Evolutionary conservation across 371 early-diverging fungal genomes (phyloP).

Genomic region (Umbelopsis sp.): DNA sequence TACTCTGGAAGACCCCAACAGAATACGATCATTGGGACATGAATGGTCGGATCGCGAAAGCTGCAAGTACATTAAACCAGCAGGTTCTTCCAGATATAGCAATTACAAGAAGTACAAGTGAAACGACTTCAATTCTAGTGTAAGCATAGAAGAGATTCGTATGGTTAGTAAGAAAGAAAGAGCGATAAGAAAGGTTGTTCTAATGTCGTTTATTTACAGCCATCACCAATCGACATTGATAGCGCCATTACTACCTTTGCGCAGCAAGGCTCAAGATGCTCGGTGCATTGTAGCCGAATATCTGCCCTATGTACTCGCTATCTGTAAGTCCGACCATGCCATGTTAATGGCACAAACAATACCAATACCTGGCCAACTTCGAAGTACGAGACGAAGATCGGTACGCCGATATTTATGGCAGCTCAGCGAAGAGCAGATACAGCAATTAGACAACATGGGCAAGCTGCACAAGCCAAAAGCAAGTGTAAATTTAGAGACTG

Average conservation of each 20-base stretch:
- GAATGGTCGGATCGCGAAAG: conserved; percentile 12
- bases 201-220: not conserved
- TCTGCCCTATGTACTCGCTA: conserved; percentile 1
- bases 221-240: not conserved
- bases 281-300: not conserved
- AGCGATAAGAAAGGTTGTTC: no score
- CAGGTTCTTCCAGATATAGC: conserved; percentile 6
- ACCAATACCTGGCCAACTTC: conserved; percentile 11
- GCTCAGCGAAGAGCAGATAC: conserved; percentile 1
- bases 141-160: not conserved
- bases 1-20: not conserved
- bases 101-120: conserved; percentile 9
- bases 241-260: not conserved
- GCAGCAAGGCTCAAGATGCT: not conserved
- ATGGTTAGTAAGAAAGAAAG: no score
- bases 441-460: not conserved
- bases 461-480: not conserved
- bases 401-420: conserved; percentile 1
- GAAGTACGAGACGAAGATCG: conserved; percentile 8
- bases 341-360: conserved; percentile 5
- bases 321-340: conserved; percentile 16
- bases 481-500: not conserved
- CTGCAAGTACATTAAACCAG: conserved; percentile 10
- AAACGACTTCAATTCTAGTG: not conserved
- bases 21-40: conserved; percentile 14